A percentile compares a stretch with the other conserved stretches of the same genome.
phyloP scores from a whole-genome alignment of 2,329 filamentous ascomycete genomes.

The Cucurbitaria berberidis region DNA sequence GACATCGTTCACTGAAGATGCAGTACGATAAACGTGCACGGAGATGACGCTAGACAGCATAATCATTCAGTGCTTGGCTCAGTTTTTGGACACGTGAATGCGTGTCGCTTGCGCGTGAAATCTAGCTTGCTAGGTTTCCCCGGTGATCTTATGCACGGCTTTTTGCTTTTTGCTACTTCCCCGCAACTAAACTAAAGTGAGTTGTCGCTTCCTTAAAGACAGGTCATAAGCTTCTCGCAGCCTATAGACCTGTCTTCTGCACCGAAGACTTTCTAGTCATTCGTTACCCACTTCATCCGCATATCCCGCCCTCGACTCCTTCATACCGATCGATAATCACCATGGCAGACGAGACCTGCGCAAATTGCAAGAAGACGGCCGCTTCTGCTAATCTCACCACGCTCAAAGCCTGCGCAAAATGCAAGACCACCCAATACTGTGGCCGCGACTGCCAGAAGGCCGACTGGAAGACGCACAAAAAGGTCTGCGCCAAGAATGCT shows the following conservation, averaged over 20 bases:
- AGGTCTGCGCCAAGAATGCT: slow-evolving; percentile 22
- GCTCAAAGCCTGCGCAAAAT: slow-evolving; percentile 38
- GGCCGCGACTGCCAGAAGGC: slow-evolving; percentile 41
- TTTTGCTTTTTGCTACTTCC: background rate
- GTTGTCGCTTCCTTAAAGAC: too few relatives aligned
- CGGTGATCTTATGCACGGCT: background rate
- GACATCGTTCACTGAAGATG: too few relatives aligned
- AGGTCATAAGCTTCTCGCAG: background rate
- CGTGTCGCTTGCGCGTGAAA: background rate
- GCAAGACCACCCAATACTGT: slow-evolving; percentile 42
- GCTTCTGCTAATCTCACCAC: slow-evolving; percentile 5
- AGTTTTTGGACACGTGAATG: background rate
- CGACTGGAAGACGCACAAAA: slow-evolving; percentile 46
- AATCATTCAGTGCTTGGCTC: too few relatives aligned
- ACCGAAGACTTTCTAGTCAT: background rate
- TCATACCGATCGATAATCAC: background rate
- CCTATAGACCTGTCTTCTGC: background rate
- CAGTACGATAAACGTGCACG: too few relatives aligned
- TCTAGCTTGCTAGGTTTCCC: background rate
- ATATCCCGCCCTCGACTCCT: background rate
- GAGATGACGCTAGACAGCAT: too few relatives aligned
- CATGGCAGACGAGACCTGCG: slow-evolving; percentile 15
- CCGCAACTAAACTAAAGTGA: background rate
- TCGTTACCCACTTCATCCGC: background rate
- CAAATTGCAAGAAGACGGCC: slow-evolving; percentile 25